Percentiles rank a stretch among this genome's conserved stretches.
These are phyloP conservation scores for sorghum (Sorghum bicolor) DNA, from an alignment of 176 grass and related monocot genomes.

Conservation along the genomic window Sorghum_bicolor_NCBIv3 NC_012876.2:1080001-1080500, in stretches of 20 bases:
- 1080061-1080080: background rate
- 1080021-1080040: background rate
- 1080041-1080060: background rate
- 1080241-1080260: no score
- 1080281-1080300: background rate
- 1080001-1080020: slow-evolving; percentile 13
- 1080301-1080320: background rate
- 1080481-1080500: slow-evolving; percentile 48
- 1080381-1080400: background rate
- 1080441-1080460: slow-evolving; percentile 48
- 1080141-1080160: background rate
- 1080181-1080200: background rate
- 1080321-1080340: background rate
- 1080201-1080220: background rate
- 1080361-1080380: background rate
- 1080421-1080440: slow-evolving; percentile 19
- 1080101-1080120: background rate
- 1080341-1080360: background rate
- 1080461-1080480: slow-evolving; percentile 38
- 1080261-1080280: background rate
- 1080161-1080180: slow-evolving; percentile 3
- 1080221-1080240: background rate
- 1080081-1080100: background rate
- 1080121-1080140: background rate
- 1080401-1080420: background rate